Conservation (phyloP, 2,329 filamentous ascomycete species). For the Aspergillus awamori region DNA sequence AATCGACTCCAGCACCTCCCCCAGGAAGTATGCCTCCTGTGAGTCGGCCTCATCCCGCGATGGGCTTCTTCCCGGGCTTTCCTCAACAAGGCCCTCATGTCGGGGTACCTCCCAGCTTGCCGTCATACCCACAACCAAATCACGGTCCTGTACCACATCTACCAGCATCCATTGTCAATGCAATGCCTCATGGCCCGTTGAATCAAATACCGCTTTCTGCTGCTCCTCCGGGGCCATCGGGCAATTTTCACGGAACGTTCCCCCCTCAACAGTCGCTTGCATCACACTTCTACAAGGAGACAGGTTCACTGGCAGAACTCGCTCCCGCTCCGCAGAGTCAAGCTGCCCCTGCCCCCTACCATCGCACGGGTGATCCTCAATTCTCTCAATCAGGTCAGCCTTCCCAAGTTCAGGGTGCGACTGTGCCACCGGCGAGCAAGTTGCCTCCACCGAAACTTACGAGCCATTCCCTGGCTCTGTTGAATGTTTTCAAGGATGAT, state of each 20-base stretch:
- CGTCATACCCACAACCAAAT: conserved; percentile 23
- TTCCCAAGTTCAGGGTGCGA: conserved; percentile 43
- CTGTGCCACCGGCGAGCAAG: conserved; percentile 59
- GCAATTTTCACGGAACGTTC: conserved; percentile 23
- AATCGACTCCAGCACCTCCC: conserved; percentile 58
- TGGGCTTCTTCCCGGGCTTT: conserved; percentile 47
- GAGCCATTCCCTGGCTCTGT: conserved; percentile 59
- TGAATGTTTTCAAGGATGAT: conserved; percentile 59
- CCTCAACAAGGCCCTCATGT: conserved; percentile 37
- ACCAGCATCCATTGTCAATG: conserved; percentile 14
- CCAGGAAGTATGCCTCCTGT: conserved; percentile 58
- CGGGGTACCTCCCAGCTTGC: conserved; percentile 34
- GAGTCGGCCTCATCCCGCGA: conserved; percentile 55
- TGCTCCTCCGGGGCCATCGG: conserved; percentile 24
- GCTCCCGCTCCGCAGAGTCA: conserved; percentile 16
- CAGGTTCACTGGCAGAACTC: conserved; percentile 21
- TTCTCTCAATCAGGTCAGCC: conserved; percentile 43
- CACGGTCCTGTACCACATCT: conserved; percentile 17
- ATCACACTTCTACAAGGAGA: conserved; percentile 22
- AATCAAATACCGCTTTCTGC: conserved; percentile 15
- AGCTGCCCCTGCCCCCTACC: conserved; percentile 47
- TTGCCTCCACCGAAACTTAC: conserved; percentile 62
- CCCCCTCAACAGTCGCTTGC: conserved; percentile 28
- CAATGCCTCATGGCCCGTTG: conserved; percentile 15
- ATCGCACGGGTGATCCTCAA: conserved; percentile 50